These are phyloP conservation scores for Ciborinia camelliae DNA, from an alignment of 2,329 filamentous ascomycete genomes.

Conservation along the genomic window DNA sequence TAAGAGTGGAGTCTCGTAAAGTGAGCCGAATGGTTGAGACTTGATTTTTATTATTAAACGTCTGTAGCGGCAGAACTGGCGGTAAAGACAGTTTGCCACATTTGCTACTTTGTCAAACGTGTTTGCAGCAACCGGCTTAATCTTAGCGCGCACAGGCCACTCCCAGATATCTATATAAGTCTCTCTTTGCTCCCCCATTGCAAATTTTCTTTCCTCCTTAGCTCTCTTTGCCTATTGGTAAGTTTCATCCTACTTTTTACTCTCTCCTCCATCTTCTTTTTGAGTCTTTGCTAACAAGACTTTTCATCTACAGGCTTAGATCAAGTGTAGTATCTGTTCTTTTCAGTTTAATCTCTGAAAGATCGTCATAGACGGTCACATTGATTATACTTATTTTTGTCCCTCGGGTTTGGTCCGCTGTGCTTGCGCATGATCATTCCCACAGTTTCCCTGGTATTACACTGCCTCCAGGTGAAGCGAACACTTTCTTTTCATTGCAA, in stretches of 20 bases:
- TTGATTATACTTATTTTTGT: slow-evolving; percentile 84
- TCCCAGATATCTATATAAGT: neutral
- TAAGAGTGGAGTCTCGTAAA: too few species aligned
- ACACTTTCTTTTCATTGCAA: slow-evolving; percentile 53
- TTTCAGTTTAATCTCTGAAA: slow-evolving; percentile 97
- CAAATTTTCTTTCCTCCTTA: slow-evolving; percentile 39
- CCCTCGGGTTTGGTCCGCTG: slow-evolving; percentile 54
- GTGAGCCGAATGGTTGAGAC: too few species aligned
- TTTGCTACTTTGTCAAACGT: neutral
- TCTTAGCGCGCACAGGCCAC: neutral
- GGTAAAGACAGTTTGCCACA: neutral
- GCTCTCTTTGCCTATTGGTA: slow-evolving; percentile 55
- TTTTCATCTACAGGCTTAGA: slow-evolving; percentile 48
- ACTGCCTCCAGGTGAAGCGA: slow-evolving; percentile 73
- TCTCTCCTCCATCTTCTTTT: too few species aligned
- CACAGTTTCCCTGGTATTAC: slow-evolving; percentile 75
- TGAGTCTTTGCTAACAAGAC: slow-evolving; percentile 42
- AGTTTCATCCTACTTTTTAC: neutral
- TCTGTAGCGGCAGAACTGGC: neutral
- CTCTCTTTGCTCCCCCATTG: neutral
- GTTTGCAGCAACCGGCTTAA: slow-evolving; percentile 1
- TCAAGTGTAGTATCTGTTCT: slow-evolving; percentile 92
- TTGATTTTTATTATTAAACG: neutral
- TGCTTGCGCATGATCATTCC: slow-evolving; percentile 64
- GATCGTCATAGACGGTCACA: slow-evolving; percentile 65